These are phyloP conservation scores for Paxillus rubicundulus DNA, from an alignment of 768 basidiomycete genomes.

Conservation along the genomic window DNA sequence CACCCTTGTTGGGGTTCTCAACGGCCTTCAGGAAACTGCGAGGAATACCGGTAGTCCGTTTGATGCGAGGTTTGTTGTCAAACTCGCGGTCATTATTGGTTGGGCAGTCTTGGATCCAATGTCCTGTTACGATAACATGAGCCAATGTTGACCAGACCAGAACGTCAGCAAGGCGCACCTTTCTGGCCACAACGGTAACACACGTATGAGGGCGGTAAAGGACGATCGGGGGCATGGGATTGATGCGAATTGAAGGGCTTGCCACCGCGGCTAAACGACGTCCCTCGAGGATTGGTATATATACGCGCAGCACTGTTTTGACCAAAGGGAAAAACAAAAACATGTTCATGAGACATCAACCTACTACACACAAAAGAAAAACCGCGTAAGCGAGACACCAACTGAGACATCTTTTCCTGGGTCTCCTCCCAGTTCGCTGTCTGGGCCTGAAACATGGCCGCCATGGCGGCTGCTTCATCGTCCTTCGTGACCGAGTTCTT, in stretches of 20 bases:
- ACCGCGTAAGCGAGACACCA: conserved; percentile 63
- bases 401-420: conserved; percentile 99
- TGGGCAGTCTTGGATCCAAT: conserved; percentile 99
- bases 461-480: conserved; percentile 94
- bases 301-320: conserved; percentile 62
- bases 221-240: conserved; percentile 63
- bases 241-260: conserved; percentile 46
- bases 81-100: conserved; percentile 95
- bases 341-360: conserved; percentile 67
- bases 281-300: conserved; percentile 64
- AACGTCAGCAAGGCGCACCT: conserved; percentile 48
- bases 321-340: conserved; percentile 39
- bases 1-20: conserved; percentile 74
- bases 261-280: conserved; percentile 58
- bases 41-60: conserved; percentile 97
- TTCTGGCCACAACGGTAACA: conserved; percentile 99
- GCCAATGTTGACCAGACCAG: not conserved
- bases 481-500: conserved; percentile 49
- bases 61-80: conserved; percentile 92
- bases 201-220: conserved; percentile 92
- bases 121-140: conserved; percentile 53
- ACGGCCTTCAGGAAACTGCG: conserved; percentile 96
- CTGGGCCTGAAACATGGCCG: conserved; percentile 97
- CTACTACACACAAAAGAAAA: conserved; percentile 66
- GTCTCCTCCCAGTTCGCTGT: conserved; percentile 97